Evolutionary conservation across 495 filamentous ascomycete species (phyloP).

Genomic region (Xanthoparmelia taractica): DNA sequence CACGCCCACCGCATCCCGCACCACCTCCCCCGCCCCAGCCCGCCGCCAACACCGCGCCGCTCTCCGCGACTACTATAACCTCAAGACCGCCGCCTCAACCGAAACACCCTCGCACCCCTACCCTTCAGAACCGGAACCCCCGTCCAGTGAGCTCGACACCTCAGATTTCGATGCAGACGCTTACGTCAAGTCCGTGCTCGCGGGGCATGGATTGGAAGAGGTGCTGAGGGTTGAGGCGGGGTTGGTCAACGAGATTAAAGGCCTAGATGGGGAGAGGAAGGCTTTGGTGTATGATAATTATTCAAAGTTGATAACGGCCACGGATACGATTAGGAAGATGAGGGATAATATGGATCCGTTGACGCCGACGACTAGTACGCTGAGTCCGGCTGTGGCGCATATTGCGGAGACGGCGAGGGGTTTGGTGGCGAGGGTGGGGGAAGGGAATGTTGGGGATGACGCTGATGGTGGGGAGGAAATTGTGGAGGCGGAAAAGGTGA

Average conservation of each 20-base stretch:
- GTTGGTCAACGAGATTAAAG: slow-evolving; percentile 68
- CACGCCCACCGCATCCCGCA: slow-evolving; percentile 42
- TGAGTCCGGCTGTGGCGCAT: slow-evolving; percentile 69
- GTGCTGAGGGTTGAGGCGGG: slow-evolving; percentile 56
- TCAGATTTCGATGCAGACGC: slow-evolving; percentile 34
- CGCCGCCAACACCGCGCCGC: slow-evolving; percentile 68
- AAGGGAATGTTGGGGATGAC: slow-evolving; percentile 34
- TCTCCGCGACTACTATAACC: slow-evolving; percentile 88
- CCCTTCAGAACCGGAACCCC: slow-evolving; percentile 16
- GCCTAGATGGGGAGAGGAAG: slow-evolving; percentile 90
- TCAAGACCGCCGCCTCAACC: slow-evolving; percentile 49
- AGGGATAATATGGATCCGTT: slow-evolving; percentile 66
- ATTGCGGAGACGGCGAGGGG: slow-evolving; percentile 70
- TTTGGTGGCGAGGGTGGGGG: slow-evolving; percentile 50
- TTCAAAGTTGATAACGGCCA: slow-evolving; percentile 86
- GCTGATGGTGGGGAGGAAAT: slow-evolving; percentile 33
- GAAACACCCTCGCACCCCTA: slow-evolving; percentile 30
- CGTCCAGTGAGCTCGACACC: slow-evolving; percentile 38
- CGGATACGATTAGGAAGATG: slow-evolving; percentile 90
- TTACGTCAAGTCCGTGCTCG: slow-evolving; percentile 19
- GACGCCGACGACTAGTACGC: slow-evolving; percentile 59
- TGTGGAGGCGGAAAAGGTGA: slow-evolving; percentile 28
- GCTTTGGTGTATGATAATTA: slow-evolving; percentile 98
- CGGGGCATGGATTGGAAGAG: slow-evolving; percentile 42
- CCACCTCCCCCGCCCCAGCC: slow-evolving; percentile 38